phyloP scores from a whole-genome alignment of 805 yeast genomes.

The Maudiozyma pseudohumilis region DNA sequence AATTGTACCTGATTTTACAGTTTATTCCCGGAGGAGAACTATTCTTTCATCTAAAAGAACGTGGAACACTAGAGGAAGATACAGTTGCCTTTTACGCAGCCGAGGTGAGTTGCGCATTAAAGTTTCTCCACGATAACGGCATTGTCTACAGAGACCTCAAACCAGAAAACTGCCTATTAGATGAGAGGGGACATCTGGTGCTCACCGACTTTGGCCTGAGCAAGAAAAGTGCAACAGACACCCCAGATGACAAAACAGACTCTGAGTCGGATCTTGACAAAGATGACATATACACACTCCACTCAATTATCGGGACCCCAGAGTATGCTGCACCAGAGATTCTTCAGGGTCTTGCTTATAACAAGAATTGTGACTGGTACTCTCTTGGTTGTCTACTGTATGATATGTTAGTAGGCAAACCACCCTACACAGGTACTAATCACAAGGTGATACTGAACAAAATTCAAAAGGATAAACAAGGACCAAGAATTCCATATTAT shows the following conservation, averaged over 20 bases:
- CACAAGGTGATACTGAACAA: conserved; percentile 69
- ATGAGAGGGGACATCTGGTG: conserved; percentile 62
- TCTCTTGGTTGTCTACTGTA: conserved; percentile 74
- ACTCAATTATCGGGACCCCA: conserved; percentile 37
- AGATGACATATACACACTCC: conserved; percentile 28
- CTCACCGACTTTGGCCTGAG: conserved; percentile 80
- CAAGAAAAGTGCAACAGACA: conserved; percentile 28
- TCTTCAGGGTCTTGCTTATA: conserved; percentile 65
- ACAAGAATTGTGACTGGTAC: conserved; percentile 84
- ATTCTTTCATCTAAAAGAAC: conserved; percentile 35
- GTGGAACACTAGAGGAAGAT: conserved; percentile 43
- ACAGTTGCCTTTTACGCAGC: conserved; percentile 71
- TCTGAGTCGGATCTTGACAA: conserved; percentile 4
- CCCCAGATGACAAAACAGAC: conserved; percentile 3
- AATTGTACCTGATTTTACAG: conserved; percentile 66
- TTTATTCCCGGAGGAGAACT: conserved; percentile 87
- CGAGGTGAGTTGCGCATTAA: conserved; percentile 67
- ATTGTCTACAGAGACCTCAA: conserved; percentile 81
- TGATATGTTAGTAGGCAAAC: conserved; percentile 76
- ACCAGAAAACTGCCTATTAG: conserved; percentile 78
- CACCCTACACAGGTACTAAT: conserved; percentile 81
- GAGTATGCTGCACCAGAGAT: conserved; percentile 78
- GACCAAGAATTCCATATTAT: conserved; percentile 58
- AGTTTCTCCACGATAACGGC: conserved; percentile 69
- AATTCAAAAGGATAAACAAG: conserved; percentile 50